Evolutionary conservation across 2,329 filamentous ascomycete species (phyloP), one percentile per base, ranked within the genome.

Genomic region (Stagonosporopsis cucurbitacearum): DNA sequence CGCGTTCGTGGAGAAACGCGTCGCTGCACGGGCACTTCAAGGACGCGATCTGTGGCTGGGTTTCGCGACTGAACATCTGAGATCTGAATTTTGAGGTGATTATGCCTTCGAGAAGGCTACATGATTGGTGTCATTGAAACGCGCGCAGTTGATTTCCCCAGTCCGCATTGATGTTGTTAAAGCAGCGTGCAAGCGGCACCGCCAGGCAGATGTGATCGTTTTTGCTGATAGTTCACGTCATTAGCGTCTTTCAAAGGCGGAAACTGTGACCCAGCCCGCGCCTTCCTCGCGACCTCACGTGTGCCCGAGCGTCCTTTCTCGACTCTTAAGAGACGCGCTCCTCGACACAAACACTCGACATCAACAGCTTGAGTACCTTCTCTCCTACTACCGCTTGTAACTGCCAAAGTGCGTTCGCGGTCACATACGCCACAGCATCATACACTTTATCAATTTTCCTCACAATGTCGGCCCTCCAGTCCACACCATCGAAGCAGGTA

Each of bases 401-500:
- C 53, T 57, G 65, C 67, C 49, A 63, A 45, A 57, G 42, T 32
- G 52, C 60, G 53, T 57, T 61, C 42, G 40, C 42, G 58, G 65
- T 47, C 45, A 35, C 45, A 57, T 30, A 50, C 37, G 50, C 46
- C 50, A 54, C 54, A 58, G 46, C 39, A 41, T 46, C 50, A 32
- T 33, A 58, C 50, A n/a, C 43, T 32, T 35, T 43, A 53, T 54
- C 59, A 33, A 57, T 60, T 57, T 57, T 48, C 40, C 42, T 54
- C 60, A 69, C 81, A 85, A 95, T 96, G 91, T 85, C 91, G 78
- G 80, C 88, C 62, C 83, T 94, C 37, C 64, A 71, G 76, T 82
- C 91, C 73, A 90, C 88, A 68, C 88, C 88, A 62, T 90, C 87
- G 54, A 90, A 90, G 80, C 85, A 87, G 82, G 88, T 90, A 81